These are phyloP conservation scores for Fistulina hepatica DNA, from an alignment of 1,284 basidiomycete species.

Conservation along the genomic window DNA sequence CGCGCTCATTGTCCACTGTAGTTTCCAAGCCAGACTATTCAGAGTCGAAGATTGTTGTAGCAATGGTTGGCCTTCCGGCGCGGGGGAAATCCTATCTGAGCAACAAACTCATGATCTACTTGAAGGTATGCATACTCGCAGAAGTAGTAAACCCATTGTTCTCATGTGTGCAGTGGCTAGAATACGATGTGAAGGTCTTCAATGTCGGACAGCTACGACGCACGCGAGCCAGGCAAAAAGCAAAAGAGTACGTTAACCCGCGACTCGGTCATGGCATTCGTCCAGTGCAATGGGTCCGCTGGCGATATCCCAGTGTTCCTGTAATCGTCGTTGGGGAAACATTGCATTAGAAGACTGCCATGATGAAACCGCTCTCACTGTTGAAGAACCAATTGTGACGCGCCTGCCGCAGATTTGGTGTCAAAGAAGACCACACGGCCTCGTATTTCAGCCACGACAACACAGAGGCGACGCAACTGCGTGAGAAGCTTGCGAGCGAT, in stretches of 20 bases:
- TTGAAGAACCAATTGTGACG: not conserved
- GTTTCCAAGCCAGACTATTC: conserved; percentile 97
- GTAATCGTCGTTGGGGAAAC: not conserved
- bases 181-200: conserved; percentile 98
- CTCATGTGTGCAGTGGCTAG: conserved; percentile 72
- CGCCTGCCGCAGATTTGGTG: conserved; percentile 55
- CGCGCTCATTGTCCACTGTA: conserved; percentile 20
- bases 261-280: too few relatives aligned
- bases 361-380: not conserved
- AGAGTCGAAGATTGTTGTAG: conserved; percentile 96
- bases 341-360: conserved; percentile 1
- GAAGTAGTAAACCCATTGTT: too few relatives aligned
- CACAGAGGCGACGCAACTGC: conserved; percentile 60
- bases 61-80: conserved; percentile 87
- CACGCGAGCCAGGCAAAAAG: conserved; percentile 72
- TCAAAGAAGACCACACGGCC: conserved; percentile 85
- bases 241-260: conserved; percentile 45
- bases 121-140: conserved; percentile 42
- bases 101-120: conserved; percentile 76
- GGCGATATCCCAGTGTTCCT: conserved; percentile 4
- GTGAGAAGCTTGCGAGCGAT: conserved; percentile 84
- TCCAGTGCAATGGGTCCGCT: not conserved
- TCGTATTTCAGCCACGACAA: conserved; percentile 90
- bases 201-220: conserved; percentile 95
- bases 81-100: conserved; percentile 79